Percentiles rank a stretch among this genome's conserved stretches.
Evolutionary conservation across 1,139 yeast genomes (phyloP).

Genomic region (Yamadazyma triangularis): DNA sequence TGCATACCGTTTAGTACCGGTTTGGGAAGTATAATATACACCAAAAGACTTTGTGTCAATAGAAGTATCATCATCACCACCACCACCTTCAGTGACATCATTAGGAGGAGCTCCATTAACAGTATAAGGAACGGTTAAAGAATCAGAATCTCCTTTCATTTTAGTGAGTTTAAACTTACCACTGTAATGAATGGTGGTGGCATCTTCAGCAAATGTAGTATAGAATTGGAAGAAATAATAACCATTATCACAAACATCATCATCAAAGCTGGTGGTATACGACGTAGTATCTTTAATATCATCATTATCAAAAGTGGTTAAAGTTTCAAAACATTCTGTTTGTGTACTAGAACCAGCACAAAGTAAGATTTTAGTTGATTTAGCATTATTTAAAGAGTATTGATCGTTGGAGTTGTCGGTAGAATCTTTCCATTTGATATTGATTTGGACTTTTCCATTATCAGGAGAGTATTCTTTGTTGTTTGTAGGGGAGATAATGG

Average conservation of each 20-base stretch:
- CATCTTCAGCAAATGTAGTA: conserved; percentile 37
- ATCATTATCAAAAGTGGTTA: conserved; percentile 13
- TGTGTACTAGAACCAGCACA: conserved; percentile 62
- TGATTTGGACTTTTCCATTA: conserved; percentile 44
- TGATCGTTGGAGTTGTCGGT: conserved; percentile 41
- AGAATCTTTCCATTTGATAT: conserved; percentile 60
- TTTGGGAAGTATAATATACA: conserved; percentile 67
- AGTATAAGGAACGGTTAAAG: conserved; percentile 22
- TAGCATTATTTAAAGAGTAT: conserved; percentile 34
- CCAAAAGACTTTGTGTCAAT: conserved; percentile 29
- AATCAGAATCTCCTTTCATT: conserved; percentile 57
- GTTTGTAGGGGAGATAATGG: conserved; percentile 45
- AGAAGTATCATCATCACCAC: conserved; percentile 24
- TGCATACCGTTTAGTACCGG: conserved; percentile 72
- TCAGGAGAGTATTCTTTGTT: conserved; percentile 50
- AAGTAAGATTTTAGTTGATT: conserved; percentile 48
- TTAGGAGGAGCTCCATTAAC: conserved; percentile 27
- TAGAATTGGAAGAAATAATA: conserved; percentile 66
- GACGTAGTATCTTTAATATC: conserved; percentile 17
- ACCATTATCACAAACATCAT: conserved; percentile 54
- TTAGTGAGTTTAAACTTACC: conserved; percentile 60
- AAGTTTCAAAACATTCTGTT: conserved; percentile 39
- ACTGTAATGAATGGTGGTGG: conserved; percentile 64
- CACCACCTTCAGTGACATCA: conserved; percentile 21
- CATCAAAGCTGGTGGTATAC: conserved; percentile 39